phyloP scores from a whole-genome alignment of 2,329 filamentous ascomycete genomes.

The Camillea tinctor region DNA sequence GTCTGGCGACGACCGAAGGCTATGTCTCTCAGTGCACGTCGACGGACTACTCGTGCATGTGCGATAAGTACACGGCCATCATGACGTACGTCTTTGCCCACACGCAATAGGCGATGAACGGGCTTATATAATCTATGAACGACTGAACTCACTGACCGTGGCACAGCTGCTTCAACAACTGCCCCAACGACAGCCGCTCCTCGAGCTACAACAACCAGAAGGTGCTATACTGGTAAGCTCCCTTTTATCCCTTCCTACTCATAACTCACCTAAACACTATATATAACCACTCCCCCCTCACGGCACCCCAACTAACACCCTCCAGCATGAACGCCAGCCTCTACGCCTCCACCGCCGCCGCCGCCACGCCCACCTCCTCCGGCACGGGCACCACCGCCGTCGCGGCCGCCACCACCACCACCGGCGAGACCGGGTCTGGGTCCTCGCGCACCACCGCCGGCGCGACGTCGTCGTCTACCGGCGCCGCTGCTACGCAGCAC shows the following conservation, averaged over 20 bases:
- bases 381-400: constrained; percentile 2
- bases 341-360: constrained; percentile 22
- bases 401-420: constrained; percentile 1
- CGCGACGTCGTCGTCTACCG: neutral
- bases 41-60: constrained; percentile 49
- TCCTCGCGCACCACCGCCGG: neutral
- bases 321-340: constrained; percentile 29
- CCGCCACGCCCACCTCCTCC: constrained; percentile 4
- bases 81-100: constrained; percentile 49
- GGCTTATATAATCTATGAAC: too few relatives aligned
- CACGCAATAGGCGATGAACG: too few relatives aligned
- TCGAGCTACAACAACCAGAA: constrained; percentile 23
- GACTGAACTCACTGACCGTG: constrained; percentile 1
- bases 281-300: neutral
- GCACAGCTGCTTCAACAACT: constrained; percentile 61
- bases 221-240: constrained; percentile 28
- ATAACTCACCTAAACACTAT: neutral
- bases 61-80: constrained; percentile 52
- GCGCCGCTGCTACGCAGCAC: constrained; percentile 7
- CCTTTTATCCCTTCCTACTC: neutral
- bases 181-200: constrained; percentile 45
- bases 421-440: constrained; percentile 3
- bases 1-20: constrained; percentile 34
- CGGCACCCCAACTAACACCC: neutral
- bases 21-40: constrained; percentile 33